Base-by-base conservation (phyloP, 1,284 basidiomycete genomes). In the Microbotryum violaceum region DNA sequence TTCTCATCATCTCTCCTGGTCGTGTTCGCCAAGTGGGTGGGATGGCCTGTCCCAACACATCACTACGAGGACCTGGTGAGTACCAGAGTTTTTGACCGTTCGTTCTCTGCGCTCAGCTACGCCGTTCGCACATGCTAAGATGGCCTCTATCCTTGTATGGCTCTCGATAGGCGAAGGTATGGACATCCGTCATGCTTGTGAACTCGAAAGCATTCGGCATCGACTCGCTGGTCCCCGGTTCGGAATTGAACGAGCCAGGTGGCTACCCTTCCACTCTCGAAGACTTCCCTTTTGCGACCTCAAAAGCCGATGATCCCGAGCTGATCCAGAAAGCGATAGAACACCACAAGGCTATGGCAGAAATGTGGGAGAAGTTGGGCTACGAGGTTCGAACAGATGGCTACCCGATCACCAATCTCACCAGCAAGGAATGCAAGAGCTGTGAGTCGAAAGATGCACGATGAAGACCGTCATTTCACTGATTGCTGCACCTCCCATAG, bases 11-110 rank as follows among this genome's bases (percentile, higher is more conserved):
- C 1, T 25, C 50, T n/a, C 7, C 54, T 70, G 1, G 14, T 70
- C 6, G 63, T 67, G 7, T 65, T 67, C 1, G 54, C 63, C 2
- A 42, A 42, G 37, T 70, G 69, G 69, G 54, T 69, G 65, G 60
- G 67, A 23, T 68, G 66, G 66, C 66, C 66, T 4, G 23, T 49
- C 3, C 49, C 61, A 20, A 68, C 64, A 14, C 50, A 56, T 46
- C 58, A 52, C 42, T 66, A 63, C 45, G 20, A 49, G 4, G 60
- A 60, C 3, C 18, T 59, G 57, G 55, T 56, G 27, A n/a, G 49
- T 29, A 21, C 18, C 37, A 3, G 16, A 42, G 37, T 42, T 42
- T 16, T 42, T 6, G 37, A 18, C 37, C 14, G 14, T 14, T 42
- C 37, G 37, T 18, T 42, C 37, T 18, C 37, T 16, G 37, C 37